Conservation (phyloP, 2,329 filamentous ascomycete species). For the Microascus cirrosus region DNA sequence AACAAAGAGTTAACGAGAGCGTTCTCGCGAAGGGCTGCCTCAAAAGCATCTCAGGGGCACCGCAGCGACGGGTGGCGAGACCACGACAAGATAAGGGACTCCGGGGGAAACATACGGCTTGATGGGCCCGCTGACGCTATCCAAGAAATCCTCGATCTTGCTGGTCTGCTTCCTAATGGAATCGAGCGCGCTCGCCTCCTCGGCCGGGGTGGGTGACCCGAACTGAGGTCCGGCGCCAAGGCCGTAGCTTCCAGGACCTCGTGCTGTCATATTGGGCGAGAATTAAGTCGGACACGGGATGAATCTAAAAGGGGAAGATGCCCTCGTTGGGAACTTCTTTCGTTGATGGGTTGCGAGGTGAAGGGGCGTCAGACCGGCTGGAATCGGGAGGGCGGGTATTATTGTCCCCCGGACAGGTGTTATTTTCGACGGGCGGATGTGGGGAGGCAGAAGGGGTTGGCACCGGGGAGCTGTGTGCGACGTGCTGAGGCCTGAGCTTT, state of each 20-base stretch:
- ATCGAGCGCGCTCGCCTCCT: constrained; percentile 68
- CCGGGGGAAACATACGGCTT: constrained; percentile 62
- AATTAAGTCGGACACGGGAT: background rate
- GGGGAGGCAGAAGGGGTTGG: constrained; percentile 2
- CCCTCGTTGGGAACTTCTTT: background rate
- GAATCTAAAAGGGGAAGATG: background rate
- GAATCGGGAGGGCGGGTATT: background rate
- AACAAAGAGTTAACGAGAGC: constrained; percentile 1
- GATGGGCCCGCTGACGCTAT: constrained; percentile 76
- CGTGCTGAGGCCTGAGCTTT: background rate
- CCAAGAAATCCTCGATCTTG: constrained; percentile 93
- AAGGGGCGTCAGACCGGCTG: constrained; percentile 3
- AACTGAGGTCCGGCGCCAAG: constrained; percentile 62
- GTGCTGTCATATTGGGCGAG: constrained; percentile 22
- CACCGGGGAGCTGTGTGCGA: background rate
- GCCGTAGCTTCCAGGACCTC: constrained; percentile 72
- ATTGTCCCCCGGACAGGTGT: constrained; percentile 4
- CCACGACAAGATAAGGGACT: background rate
- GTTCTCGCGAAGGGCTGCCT: background rate
- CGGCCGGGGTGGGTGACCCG: constrained; percentile 35
- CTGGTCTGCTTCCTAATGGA: constrained; percentile 88
- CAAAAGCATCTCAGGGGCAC: background rate
- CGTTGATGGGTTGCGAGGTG: background rate
- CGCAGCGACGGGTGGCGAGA: background rate
- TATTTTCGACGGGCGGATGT: constrained; percentile 1